Conservation (phyloP, 768 basidiomycete genomes). For the Floccularia luteovirens region DNA sequence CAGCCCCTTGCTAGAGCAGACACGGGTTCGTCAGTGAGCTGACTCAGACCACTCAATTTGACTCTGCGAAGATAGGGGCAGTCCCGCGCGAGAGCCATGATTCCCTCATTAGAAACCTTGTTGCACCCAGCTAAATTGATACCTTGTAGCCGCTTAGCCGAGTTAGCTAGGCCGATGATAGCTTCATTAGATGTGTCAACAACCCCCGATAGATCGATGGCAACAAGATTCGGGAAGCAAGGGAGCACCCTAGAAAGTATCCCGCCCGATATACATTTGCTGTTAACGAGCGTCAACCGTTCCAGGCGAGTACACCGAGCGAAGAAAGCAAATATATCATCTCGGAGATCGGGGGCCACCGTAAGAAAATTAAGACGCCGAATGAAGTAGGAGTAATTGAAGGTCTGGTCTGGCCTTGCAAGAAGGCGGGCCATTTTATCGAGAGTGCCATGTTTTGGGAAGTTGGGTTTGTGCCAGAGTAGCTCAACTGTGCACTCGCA, state of each 20-base stretch:
- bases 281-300: slow-evolving; percentile 82
- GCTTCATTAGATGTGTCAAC: slow-evolving; percentile 61
- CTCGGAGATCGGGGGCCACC: slow-evolving; percentile 60
- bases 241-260: slow-evolving; percentile 60
- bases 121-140: slow-evolving; percentile 86
- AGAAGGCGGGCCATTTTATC: slow-evolving; percentile 75
- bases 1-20: slow-evolving; percentile 71
- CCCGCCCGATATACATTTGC: slow-evolving; percentile 56
- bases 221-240: slow-evolving; percentile 68
- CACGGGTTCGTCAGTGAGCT: slow-evolving; percentile 71
- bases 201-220: slow-evolving; percentile 80
- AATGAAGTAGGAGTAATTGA: slow-evolving; percentile 83
- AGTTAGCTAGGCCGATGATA: slow-evolving; percentile 60
- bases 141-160: slow-evolving; percentile 77
- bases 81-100: slow-evolving; percentile 66
- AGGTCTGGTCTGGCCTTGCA: slow-evolving; percentile 56
- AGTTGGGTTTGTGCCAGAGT: slow-evolving; percentile 86
- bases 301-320: slow-evolving; percentile 75
- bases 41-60: slow-evolving; percentile 75
- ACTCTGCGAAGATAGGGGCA: slow-evolving; percentile 82
- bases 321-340: slow-evolving; percentile 67
- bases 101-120: slow-evolving; percentile 68
- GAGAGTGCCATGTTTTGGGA: slow-evolving; percentile 63
- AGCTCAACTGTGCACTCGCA: slow-evolving; percentile 94
- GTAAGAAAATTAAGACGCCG: slow-evolving; percentile 85